Conservation (phyloP, 495 filamentous ascomycete species). For the Penicillium simplicissimum region DNA sequence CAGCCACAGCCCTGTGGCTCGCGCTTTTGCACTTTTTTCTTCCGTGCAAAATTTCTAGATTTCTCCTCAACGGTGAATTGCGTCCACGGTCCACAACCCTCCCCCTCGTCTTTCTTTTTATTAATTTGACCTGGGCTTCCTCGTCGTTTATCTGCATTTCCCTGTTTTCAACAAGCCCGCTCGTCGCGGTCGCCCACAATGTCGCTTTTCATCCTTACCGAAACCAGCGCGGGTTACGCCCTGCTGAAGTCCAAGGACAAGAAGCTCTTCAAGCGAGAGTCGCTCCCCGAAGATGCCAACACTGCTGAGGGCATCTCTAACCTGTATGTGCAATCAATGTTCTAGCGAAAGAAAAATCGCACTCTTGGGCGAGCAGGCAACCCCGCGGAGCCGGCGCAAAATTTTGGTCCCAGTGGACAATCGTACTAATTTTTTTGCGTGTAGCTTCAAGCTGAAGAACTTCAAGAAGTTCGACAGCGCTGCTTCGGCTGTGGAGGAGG, state of each 20-base stretch:
- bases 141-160: constrained; percentile 19
- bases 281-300: constrained; percentile 68
- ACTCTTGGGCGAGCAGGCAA: constrained; percentile 9
- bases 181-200: constrained; percentile 50
- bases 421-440: constrained; percentile 29
- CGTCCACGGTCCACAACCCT: constrained; percentile 25
- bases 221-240: constrained; percentile 96
- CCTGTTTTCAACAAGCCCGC: constrained; percentile 24
- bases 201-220: constrained; percentile 81
- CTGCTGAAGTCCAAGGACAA: constrained; percentile 98
- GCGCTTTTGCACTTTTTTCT: constrained; percentile 34
- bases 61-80: constrained; percentile 30
- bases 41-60: constrained; percentile 37
- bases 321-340: constrained; percentile 61
- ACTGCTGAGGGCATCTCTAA: constrained; percentile 84
- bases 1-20: constrained; percentile 26
- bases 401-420: constrained; percentile 24
- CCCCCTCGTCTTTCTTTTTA: constrained; percentile 23
- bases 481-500: constrained; percentile 80
- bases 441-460: constrained; percentile 89
- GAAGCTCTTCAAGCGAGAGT: constrained; percentile 88
- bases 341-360: constrained; percentile 6
- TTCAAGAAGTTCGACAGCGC: constrained; percentile 97
- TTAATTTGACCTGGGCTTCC: constrained; percentile 19
- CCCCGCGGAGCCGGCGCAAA: constrained; percentile 22